A percentile compares a stretch with the other conserved stretches of the same genome.
These are phyloP conservation scores for Wickerhamiella dianesei DNA, from an alignment of 805 yeast genomes.

Conservation along the genomic window DNA sequence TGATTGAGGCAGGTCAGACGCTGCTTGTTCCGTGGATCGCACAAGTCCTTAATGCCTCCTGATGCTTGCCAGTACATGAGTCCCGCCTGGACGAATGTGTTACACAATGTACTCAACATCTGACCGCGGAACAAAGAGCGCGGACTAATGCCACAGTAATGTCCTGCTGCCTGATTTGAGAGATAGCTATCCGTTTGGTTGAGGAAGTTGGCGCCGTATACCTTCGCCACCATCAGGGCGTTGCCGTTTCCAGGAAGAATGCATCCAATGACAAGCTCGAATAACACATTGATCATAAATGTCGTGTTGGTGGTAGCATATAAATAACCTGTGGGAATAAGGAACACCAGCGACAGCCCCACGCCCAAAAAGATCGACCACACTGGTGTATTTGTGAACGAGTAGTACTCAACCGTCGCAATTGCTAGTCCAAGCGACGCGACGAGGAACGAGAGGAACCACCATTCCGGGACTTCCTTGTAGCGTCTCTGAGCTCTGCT, in stretches of 20 bases:
- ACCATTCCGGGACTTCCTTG: conserved; percentile 41
- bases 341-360: conserved; percentile 39
- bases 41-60: conserved; percentile 29
- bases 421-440: conserved; percentile 33
- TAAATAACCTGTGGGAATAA: conserved; percentile 49
- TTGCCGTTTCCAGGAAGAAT: conserved; percentile 49
- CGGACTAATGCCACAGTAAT: conserved; percentile 32
- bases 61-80: conserved; percentile 33
- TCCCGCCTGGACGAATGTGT: conserved; percentile 29
- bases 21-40: conserved; percentile 30
- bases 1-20: conserved; percentile 31
- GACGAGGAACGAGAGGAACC: conserved; percentile 34
- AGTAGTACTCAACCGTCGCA: conserved; percentile 32
- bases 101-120: conserved; percentile 30
- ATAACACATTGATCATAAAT: conserved; percentile 48
- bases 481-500: conserved; percentile 41
- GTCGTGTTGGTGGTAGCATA: conserved; percentile 46
- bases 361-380: conserved; percentile 52
- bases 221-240: conserved; percentile 50
- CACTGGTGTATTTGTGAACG: conserved; percentile 27
- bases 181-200: conserved; percentile 45
- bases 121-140: conserved; percentile 30
- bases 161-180: conserved; percentile 40
- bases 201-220: conserved; percentile 47
- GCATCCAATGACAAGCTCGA: conserved; percentile 53